Base-by-base conservation (phyloP, 805 yeast species). In the Saccharomycopsis malanga region DNA sequence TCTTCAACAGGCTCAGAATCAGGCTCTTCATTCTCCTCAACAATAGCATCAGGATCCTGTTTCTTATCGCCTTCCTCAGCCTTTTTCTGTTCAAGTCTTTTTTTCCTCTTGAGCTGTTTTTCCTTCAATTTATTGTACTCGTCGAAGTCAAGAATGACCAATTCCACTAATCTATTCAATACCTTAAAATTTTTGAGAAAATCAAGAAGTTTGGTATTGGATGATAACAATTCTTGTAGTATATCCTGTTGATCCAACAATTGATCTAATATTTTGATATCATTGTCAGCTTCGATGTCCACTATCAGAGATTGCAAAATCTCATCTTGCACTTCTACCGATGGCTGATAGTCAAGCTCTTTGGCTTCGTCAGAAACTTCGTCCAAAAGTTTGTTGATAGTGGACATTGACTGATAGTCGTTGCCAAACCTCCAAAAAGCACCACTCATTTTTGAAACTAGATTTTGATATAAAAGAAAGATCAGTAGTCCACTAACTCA, bases 141-240 rank as follows among this genome's bases (percentile, higher is more conserved):
- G 23, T 64, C 58, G n/a, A 58, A 60, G 34, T 67, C 72, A 18
- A 63, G 61, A 12, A 79, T 77, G 36, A 88, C 74, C 56, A 77
- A 79, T 34, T 81, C 78, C 25, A 91, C 77, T 49, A 91, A 72
- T 48, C 78, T 43, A 34, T 48, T 73, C 50, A 91, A 62, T 14
- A 87, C 77, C 45, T 80, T 84, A 14, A 93, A 88, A 58, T 85
- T 86, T 53, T 91, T 73, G 46, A 93, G 69, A 57, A 81, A 81
- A 57, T 87, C 93, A 34, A 89, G 71, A 42, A 93, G 72, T 59
- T 83, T 82, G 39, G 81, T 73, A 61, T 84, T 84, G 17, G 87
- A 80, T 20, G 83, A 76, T 53, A 82, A 66, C 32, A 87, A 67
- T 60, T 86, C 93, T 49, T 84, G 84, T 23, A 84, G 68, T 24